Base-by-base conservation (phyloP, 2,329 filamentous ascomycete genomes). In the Penicillium sp. region DNA sequence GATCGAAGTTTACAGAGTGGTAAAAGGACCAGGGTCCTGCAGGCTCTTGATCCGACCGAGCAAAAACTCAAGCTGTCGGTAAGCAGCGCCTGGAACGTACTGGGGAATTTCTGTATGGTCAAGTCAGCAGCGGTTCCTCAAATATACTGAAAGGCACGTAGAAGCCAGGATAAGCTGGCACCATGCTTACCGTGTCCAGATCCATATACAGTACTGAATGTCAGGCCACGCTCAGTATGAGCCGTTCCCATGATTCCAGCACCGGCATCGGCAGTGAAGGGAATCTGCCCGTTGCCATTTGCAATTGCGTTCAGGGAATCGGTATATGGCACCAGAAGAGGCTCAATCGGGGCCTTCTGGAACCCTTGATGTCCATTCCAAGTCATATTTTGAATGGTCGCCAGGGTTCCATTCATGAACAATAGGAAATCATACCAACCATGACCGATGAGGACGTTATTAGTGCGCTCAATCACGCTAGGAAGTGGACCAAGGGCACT, bases 321-420 rank as follows among this genome's bases (percentile, higher is more conserved):
- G 65, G 88, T 85, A 69, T 85, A 87, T 0, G 90, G 89, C 0
- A 92, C 88, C 70, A 85, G 91, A 63, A 92, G 87, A 2, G 87
- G 85, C 53, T 86, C 82, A 1, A 71, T 71, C 0, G 90, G 90
- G 0, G 77, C 73, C 1, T 73, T 70, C 63, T 87, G 83, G 79
- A 94, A 93, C 0, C 90, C 91, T 53, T 89, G 84, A 44, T 81
- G 72, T 4, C 89, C 90, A 58, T 85, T 85, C 86, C 87, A 94
- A 0, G 89, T 92, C 87, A 93, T 91, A 77, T 92, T 92, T 70
- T 94, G 90, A 59, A 93, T 87, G 1, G 83, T 83, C 6, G 91
- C 78, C 1, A 94, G 79, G 0, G 89, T 89, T 16, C 89, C 90
- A 71, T 90, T 89, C 67, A 82, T 79, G 24, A 88, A 78, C 10